A percentile compares a stretch with the other conserved stretches of the same genome.
phyloP scores from a whole-genome alignment of 176 grass and related monocot genomes.

The Pharus latifolius region DNA sequence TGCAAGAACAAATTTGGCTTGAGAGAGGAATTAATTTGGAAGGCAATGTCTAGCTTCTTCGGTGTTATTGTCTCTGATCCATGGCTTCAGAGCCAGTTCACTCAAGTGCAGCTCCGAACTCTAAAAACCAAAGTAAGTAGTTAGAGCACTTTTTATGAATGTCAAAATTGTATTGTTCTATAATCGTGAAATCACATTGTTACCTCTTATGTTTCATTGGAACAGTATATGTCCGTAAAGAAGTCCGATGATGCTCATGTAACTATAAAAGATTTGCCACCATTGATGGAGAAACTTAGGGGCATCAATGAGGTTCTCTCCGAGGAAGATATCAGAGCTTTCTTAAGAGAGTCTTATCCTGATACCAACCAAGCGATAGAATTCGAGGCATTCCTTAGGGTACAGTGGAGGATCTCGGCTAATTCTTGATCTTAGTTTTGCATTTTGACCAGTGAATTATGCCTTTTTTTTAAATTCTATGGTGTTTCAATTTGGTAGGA shows the following conservation, averaged over 20 bases:
- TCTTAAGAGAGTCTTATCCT: constrained; percentile 49
- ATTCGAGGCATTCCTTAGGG: constrained; percentile 86
- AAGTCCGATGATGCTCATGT: constrained; percentile 36
- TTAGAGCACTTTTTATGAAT: background rate
- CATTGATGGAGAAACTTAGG: constrained; percentile 68
- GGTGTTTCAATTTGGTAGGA: constrained; percentile 38
- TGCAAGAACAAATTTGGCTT: background rate
- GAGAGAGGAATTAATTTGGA: background rate
- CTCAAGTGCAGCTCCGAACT: constrained; percentile 87
- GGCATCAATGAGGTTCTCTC: constrained; percentile 67
- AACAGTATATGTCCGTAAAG: constrained; percentile 43
- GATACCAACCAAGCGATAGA: constrained; percentile 63
- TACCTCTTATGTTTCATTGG: background rate
- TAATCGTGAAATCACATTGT: background rate
- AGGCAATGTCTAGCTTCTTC: constrained; percentile 64
- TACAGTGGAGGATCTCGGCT: constrained; percentile 3
- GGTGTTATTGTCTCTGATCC: constrained; percentile 90
- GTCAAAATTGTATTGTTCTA: background rate
- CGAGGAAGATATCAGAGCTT: constrained; percentile 44
- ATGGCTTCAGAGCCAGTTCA: constrained; percentile 89
- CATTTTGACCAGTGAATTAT: too few species aligned
- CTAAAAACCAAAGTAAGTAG: constrained; percentile 70
- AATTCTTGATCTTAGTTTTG: background rate
- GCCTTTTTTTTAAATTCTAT: background rate
- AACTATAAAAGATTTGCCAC: constrained; percentile 59